Evolutionary conservation across 139 green algal genomes (phyloP), one percentile per base, ranked within the genome.

Genomic region (Gonium pectorale): DNA sequence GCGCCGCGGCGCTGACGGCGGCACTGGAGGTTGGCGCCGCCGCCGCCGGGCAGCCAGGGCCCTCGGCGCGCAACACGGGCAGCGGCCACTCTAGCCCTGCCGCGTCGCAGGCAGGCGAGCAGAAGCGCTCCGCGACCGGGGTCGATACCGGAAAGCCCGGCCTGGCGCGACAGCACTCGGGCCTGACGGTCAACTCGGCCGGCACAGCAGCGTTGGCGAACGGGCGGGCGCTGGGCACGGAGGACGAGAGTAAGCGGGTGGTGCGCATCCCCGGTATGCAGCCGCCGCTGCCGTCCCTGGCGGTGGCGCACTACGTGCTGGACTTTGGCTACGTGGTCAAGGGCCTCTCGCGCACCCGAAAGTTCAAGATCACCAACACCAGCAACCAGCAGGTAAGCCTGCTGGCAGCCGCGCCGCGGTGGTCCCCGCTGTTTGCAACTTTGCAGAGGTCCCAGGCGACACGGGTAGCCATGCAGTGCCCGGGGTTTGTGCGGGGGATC

Each of bases 291-390:
- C 83, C 80, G 37, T 41, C 78, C 2, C 79, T 93, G 27, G 79
- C 86, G 19, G 79, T 80, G 70, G 85, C 90, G 24, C 85, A 93
- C 60, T 97, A 97, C 67, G 29, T 95, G 51, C 67, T 95, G 62
- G 95, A 97, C 91, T 96, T 97, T 92, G 95, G 95, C 22, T 87
- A 89, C 83, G 90, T 96, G 8, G 88, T 90, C 67, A 96, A 95
- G 88, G 95, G 94, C 54, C 92, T 89, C 17, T 81, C 67, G 11
- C 62, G 49, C 21, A 86, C 80, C 27, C 74, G 87, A 27, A 94
- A 91, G 49, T 94, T 97, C 86, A 90, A 90, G 59, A 56, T 96
- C 51, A 88, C 88, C 44, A 97, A 97, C 88, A 90, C 88, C 64
- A 90, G 89, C 86, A 66, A 46, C 29, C 86, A 93, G 80, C 60